phyloP scores from a whole-genome alignment of 192 early-diverging fungal species.

The Geranomyces michiganensis region DNA sequence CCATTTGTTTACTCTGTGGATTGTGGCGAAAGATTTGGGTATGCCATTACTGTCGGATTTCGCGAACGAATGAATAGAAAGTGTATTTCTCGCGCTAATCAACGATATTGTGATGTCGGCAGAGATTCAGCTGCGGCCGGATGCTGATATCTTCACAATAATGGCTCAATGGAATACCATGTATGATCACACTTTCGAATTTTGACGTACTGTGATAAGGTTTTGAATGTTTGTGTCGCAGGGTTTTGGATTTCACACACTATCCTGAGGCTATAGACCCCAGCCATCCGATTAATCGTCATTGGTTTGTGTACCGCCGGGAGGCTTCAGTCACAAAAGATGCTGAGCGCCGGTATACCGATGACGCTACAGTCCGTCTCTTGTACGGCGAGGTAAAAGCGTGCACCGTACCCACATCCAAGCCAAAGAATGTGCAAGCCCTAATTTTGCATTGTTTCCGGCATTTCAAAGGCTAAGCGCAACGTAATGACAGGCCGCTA shows the following conservation, averaged over 20 bases:
- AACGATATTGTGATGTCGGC: not conserved
- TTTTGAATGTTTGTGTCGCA: conserved; percentile 2
- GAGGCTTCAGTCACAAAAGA: conserved; percentile 49
- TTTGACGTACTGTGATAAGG: not conserved
- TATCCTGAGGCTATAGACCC: conserved; percentile 55
- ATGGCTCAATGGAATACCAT: conserved; percentile 50
- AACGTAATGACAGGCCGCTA: conserved; percentile 57
- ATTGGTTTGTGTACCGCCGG: conserved; percentile 60
- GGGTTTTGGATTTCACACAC: conserved; percentile 63
- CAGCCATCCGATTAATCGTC: conserved; percentile 52
- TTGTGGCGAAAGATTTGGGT: conserved; percentile 60
- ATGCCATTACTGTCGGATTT: conserved; percentile 11
- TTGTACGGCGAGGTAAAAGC: conserved; percentile 56
- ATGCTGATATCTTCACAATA: conserved; percentile 50
- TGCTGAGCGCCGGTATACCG: conserved; percentile 34
- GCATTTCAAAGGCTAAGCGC: conserved; percentile 46
- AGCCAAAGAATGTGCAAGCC: not conserved
- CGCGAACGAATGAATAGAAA: too few species aligned
- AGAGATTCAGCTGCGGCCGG: conserved; percentile 61
- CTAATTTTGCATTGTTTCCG: not conserved
- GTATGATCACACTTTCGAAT: conserved; percentile 16
- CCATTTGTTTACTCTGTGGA: conserved; percentile 57
- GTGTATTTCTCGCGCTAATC: too few species aligned
- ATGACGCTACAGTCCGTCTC: conserved; percentile 45
- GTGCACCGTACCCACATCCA: not conserved